Percentiles rank a stretch among this genome's conserved stretches.
Evolutionary conservation across 345 rosid genomes (phyloP).

Genomic region (Sonneratia alba): DNA sequence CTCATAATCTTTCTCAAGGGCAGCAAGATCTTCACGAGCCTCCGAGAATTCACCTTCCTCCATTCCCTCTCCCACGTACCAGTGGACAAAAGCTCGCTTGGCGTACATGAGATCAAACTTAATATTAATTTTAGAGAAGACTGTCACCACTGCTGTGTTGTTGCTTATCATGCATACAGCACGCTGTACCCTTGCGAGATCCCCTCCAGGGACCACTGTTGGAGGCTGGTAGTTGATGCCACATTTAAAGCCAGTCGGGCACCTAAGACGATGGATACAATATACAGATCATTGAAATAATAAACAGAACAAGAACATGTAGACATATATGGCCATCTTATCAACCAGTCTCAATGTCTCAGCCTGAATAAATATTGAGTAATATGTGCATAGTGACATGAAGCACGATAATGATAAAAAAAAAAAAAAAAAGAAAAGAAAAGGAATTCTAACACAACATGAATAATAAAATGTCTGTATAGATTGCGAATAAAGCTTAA

Average conservation of each 20-base stretch:
- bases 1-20: too few relatives aligned
- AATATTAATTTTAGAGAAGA: constrained; percentile 60
- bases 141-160: constrained; percentile 77
- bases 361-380: too few relatives aligned
- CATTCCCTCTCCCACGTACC: constrained; percentile 92
- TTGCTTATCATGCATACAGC: constrained; percentile 91
- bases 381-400: too few relatives aligned
- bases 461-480: too few relatives aligned
- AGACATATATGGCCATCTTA: not conserved
- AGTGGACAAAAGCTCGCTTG: constrained; percentile 77
- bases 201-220: constrained; percentile 68
- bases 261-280: constrained; percentile 27
- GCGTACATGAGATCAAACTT: constrained; percentile 84
- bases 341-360: not conserved
- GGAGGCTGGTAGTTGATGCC: constrained; percentile 84
- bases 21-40: constrained; percentile 30
- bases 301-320: not conserved
- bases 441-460: too few relatives aligned
- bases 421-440: too few relatives aligned
- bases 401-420: too few relatives aligned
- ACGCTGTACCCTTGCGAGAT: constrained; percentile 70
- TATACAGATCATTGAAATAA: not conserved
- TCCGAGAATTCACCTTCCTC: constrained; percentile 90
- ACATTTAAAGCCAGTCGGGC: constrained; percentile 83
- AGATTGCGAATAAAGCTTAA: too few relatives aligned